Conservation (phyloP, 495 filamentous ascomycete genomes). For the Penicillium turbatum region DNA sequence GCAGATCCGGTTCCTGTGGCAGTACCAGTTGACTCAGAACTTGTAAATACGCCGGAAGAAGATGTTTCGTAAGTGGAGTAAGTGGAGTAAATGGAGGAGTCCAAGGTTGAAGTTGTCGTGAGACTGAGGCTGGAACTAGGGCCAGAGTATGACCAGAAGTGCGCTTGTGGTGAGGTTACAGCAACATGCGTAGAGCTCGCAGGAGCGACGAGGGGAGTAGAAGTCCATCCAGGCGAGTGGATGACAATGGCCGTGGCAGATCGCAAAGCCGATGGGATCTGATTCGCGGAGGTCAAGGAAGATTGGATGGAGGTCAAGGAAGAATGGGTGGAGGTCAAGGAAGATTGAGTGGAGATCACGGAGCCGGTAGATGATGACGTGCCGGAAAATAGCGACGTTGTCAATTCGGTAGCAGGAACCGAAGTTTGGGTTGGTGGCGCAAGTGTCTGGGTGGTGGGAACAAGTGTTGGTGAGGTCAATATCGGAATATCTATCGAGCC, state of each 20-base stretch:
- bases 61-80: too few species aligned
- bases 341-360: neutral
- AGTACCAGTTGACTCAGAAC: constrained; percentile 10
- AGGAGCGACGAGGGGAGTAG: constrained; percentile 13
- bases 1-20: constrained; percentile 12
- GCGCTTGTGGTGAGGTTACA: neutral
- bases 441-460: neutral
- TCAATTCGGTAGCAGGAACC: too few species aligned
- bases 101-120: too few species aligned
- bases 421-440: too few species aligned
- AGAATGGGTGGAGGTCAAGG: neutral
- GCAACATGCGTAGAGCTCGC: constrained; percentile 11
- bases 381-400: neutral
- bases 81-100: neutral
- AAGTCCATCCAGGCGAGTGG: constrained; percentile 5
- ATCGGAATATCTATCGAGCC: neutral
- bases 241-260: constrained; percentile 2
- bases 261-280: constrained; percentile 9
- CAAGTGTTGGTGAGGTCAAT: constrained; percentile 3
- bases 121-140: neutral
- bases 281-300: constrained; percentile 1
- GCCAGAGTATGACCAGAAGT: constrained; percentile 1
- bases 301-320: neutral
- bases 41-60: neutral
- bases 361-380: neutral